Percentiles rank a stretch among this genome's conserved stretches.
These are phyloP conservation scores for Neospora caninum DNA, from an alignment of 169 alveolate genomes.

Conservation along the genomic window DNA sequence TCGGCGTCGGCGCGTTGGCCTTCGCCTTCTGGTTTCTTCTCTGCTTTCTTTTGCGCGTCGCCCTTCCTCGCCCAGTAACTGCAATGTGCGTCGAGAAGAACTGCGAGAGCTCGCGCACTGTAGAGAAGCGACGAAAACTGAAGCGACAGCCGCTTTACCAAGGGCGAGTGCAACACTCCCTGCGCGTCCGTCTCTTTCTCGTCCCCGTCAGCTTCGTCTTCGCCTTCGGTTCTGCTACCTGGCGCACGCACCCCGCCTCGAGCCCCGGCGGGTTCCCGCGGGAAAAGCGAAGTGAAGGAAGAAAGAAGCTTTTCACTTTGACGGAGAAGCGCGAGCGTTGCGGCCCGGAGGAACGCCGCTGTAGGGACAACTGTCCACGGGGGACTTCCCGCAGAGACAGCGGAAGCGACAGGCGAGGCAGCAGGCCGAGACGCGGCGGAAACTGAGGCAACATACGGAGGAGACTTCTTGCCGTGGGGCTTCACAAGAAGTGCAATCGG, in stretches of 20 bases:
- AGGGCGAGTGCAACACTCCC: background rate
- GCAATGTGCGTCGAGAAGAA: background rate
- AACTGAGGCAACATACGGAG: background rate
- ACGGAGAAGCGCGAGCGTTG: background rate
- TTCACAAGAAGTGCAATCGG: background rate
- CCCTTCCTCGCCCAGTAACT: background rate
- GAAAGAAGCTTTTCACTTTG: background rate
- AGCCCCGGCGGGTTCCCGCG: background rate
- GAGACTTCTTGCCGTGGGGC: background rate
- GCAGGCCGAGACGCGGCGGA: background rate
- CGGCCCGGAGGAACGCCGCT: background rate
- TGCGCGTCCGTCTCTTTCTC: background rate
- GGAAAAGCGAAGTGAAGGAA: background rate
- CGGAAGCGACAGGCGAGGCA: background rate
- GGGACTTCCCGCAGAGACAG: background rate
- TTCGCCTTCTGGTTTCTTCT: background rate
- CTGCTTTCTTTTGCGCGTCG: background rate
- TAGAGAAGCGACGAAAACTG: background rate
- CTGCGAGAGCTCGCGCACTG: constrained; percentile 16
- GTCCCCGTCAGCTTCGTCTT: background rate
- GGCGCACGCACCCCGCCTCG: too few species aligned
- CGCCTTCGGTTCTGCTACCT: too few species aligned
- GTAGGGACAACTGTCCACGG: background rate
- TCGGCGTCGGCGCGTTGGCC: background rate
- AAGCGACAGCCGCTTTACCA: background rate